phyloP scores from a whole-genome alignment of 139 green algal genomes.

The Picochlorum sp. region DNA sequence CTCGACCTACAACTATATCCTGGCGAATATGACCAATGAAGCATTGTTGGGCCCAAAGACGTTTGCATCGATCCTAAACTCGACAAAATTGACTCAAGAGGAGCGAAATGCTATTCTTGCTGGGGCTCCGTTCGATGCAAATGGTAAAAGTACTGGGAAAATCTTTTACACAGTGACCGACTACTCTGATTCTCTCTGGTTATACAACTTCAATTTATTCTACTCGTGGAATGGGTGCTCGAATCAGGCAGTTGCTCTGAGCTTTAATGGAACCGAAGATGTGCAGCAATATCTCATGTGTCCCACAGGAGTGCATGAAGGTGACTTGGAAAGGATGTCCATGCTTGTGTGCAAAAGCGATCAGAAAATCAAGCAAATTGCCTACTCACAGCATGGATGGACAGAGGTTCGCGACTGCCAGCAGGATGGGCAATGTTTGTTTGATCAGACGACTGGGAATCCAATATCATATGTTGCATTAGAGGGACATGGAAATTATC shows the following conservation, averaged over 20 bases:
- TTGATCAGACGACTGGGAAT: slow-evolving; percentile 8
- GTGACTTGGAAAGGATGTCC: slow-evolving; percentile 20
- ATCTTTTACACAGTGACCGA: slow-evolving; percentile 7
- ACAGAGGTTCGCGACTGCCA: slow-evolving; percentile 24
- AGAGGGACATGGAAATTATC: slow-evolving; percentile 23
- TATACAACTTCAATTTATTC: slow-evolving; percentile 22
- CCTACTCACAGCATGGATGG: slow-evolving; percentile 25
- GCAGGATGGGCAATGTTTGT: slow-evolving; percentile 13
- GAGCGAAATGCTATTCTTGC: neutral
- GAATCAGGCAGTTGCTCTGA: slow-evolving; percentile 18
- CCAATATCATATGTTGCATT: slow-evolving; percentile 5
- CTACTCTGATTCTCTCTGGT: neutral
- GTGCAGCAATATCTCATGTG: slow-evolving; percentile 13
- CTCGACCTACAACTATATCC: neutral
- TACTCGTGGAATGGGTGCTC: slow-evolving; percentile 20
- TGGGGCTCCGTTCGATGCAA: slow-evolving; percentile 11
- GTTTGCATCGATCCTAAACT: slow-evolving; percentile 13
- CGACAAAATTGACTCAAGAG: slow-evolving; percentile 1
- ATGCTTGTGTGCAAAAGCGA: slow-evolving; percentile 23
- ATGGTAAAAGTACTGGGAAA: slow-evolving; percentile 1
- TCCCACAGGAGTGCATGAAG: slow-evolving; percentile 22
- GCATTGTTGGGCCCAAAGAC: neutral
- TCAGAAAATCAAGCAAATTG: slow-evolving; percentile 8
- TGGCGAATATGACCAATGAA: neutral
- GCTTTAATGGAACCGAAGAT: slow-evolving; percentile 4